These are phyloP conservation scores for Capsicum baccatum DNA, from an alignment of 257 asterid species.

Conservation along the genomic window DNA sequence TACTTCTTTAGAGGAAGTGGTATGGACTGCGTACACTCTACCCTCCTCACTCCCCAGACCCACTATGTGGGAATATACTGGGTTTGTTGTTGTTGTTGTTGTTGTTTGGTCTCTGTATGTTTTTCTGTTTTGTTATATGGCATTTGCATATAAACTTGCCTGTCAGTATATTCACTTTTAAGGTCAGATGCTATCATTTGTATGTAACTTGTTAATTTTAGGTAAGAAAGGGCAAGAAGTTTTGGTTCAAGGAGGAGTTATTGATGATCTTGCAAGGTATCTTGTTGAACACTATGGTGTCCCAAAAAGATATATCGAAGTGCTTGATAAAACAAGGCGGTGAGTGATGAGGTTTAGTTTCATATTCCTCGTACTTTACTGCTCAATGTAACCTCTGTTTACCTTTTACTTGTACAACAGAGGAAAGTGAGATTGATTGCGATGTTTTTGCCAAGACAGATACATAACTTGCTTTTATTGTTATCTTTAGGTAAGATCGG, in stretches of 20 bases:
- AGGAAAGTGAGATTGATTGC: not conserved
- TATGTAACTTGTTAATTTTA: slow-evolving; percentile 32
- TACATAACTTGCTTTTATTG: not conserved
- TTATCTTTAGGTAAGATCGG: not conserved
- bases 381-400: not conserved
- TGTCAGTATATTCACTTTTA: not conserved
- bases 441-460: not conserved
- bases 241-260: slow-evolving; percentile 93
- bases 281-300: slow-evolving; percentile 83
- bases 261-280: slow-evolving; percentile 84
- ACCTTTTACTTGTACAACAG: not conserved
- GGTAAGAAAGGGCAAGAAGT: slow-evolving; percentile 95
- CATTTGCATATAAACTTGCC: not conserved
- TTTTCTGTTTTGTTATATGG: not conserved
- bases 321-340: slow-evolving; percentile 84
- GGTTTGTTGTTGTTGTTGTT: too few species aligned
- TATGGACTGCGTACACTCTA: too few species aligned
- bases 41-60: too few species aligned
- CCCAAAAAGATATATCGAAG: slow-evolving; percentile 89
- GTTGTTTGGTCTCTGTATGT: not conserved
- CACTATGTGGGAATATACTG: too few species aligned
- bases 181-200: slow-evolving; percentile 6
- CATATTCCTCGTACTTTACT: not conserved
- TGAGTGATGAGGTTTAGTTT: slow-evolving; percentile 50
- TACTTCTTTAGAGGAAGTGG: too few species aligned